Base-by-base conservation (phyloP, 106 monocot genomes). In the Agapanthus africanus region DNA sequence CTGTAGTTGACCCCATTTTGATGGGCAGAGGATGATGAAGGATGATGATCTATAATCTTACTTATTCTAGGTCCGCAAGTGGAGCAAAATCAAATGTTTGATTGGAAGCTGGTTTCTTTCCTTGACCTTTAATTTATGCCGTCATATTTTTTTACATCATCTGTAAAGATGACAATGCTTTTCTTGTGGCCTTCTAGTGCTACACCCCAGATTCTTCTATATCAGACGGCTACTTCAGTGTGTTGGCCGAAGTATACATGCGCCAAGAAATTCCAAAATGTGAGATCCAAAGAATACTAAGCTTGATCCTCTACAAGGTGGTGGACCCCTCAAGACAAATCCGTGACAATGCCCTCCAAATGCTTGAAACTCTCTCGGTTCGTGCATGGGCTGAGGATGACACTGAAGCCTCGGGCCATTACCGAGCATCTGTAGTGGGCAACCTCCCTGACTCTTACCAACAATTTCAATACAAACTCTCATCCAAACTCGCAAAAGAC, bases 401-500 rank as follows among this genome's bases (percentile, higher is more conserved):
- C 42, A 64, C 66, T 38, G 99, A 99, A 22, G 83, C 77, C 4
- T 56, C 65, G 22, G 81, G 85, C 26, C 90, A 68, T 18, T 99
- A 99, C 67, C 84, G 90, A 51, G 99, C 90, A 41, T 93, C 99
- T 50, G 99, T 99, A 10, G 93, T 99, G 14, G 99, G 99, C 37
- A 90, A 99, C 79, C 90, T 99, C 30, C 99, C 93, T n/a, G 99
- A 99, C 69, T 99, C 99, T 9, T 99, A 99, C 77, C 99, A 99
- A 59, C 99, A 99, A 71, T 99, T 99, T 69, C 99, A 99, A 39
- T 99, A 99, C 44, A 99, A 93, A 46, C 85, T 99, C 19, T 99
- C 99, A 3, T 71, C 87, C 26, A 99, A 93, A 67, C 90, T 99
- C 35, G 99, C 99, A 11, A 99, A 93, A 68, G 99, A 99, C 74